These are phyloP conservation scores for Lentinula detonsa DNA, from an alignment of 768 basidiomycete genomes.

Conservation along the genomic window DNA sequence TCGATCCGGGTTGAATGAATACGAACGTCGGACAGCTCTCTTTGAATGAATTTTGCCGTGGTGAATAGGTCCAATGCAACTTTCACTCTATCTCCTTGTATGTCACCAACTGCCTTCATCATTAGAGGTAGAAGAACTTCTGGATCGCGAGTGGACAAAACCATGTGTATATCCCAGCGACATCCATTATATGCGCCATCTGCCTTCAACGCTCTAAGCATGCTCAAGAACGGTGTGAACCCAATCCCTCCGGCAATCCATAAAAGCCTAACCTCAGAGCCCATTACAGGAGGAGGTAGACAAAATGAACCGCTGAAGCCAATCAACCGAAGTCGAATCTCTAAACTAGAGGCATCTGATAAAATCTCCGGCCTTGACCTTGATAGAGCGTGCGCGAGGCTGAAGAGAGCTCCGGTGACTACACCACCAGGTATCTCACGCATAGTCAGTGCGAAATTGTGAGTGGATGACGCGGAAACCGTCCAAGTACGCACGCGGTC, in stretches of 20 bases:
- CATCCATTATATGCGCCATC: neutral
- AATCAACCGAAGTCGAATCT: slow-evolving; percentile 37
- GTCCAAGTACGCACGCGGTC: slow-evolving; percentile 66
- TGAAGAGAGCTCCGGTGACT: slow-evolving; percentile 52
- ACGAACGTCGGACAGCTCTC: slow-evolving; percentile 6
- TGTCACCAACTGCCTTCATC: slow-evolving; percentile 13
- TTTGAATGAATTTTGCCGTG: neutral
- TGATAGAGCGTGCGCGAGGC: slow-evolving; percentile 35
- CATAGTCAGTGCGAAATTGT: slow-evolving; percentile 44
- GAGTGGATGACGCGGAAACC: slow-evolving; percentile 32
- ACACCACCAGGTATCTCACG: slow-evolving; percentile 45
- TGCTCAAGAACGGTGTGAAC: slow-evolving; percentile 55
- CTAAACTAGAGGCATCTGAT: slow-evolving; percentile 29
- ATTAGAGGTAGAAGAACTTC: slow-evolving; percentile 43
- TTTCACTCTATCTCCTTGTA: slow-evolving; percentile 6
- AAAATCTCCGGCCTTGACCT: slow-evolving; percentile 34
- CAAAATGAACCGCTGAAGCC: slow-evolving; percentile 51
- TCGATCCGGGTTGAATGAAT: slow-evolving; percentile 19
- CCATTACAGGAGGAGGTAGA: slow-evolving; percentile 16
- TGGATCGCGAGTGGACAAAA: slow-evolving; percentile 49
- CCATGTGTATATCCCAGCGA: slow-evolving; percentile 35
- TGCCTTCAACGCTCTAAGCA: slow-evolving; percentile 28
- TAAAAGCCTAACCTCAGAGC: slow-evolving; percentile 23
- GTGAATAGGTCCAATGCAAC: slow-evolving; percentile 1
- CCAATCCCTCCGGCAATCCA: slow-evolving; percentile 68